Percentiles rank a stretch among this genome's conserved stretches.
Conservation (phyloP, 768 basidiomycete species). For the Leucocoprinus leucothites region DNA sequence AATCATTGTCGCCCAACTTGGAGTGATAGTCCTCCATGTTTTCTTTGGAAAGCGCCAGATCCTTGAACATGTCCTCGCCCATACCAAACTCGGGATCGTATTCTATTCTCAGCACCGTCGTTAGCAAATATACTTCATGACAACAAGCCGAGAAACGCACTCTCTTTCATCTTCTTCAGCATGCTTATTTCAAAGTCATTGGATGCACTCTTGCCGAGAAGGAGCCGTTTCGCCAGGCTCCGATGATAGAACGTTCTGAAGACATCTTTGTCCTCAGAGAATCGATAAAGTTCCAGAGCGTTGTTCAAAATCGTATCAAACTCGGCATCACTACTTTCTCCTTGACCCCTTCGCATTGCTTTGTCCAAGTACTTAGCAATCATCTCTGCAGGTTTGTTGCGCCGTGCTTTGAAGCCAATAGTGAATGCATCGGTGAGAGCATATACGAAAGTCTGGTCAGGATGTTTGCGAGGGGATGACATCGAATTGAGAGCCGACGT, state of each 20-base stretch:
- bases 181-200: slow-evolving; percentile 85
- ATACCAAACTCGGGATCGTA: slow-evolving; percentile 95
- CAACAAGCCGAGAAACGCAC: slow-evolving; percentile 31
- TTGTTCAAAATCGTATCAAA: slow-evolving; percentile 64
- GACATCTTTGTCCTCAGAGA: slow-evolving; percentile 90
- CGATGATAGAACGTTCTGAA: slow-evolving; percentile 93
- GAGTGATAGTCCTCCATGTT: slow-evolving; percentile 63
- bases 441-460: slow-evolving; percentile 59
- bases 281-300: slow-evolving; percentile 75
- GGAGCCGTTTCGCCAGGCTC: slow-evolving; percentile 79
- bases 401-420: slow-evolving; percentile 68
- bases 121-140: neutral
- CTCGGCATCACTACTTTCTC: slow-evolving; percentile 54
- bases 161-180: slow-evolving; percentile 80
- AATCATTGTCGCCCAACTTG: slow-evolving; percentile 34
- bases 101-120: slow-evolving; percentile 39
- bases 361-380: slow-evolving; percentile 89
- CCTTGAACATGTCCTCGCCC: slow-evolving; percentile 95
- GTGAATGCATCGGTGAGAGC: slow-evolving; percentile 72
- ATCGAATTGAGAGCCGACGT: slow-evolving; percentile 8
- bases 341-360: slow-evolving; percentile 85
- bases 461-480: slow-evolving; percentile 26
- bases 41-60: slow-evolving; percentile 76
- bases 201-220: slow-evolving; percentile 82
- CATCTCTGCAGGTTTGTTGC: slow-evolving; percentile 88